A percentile compares a stretch with the other conserved stretches of the same genome.
Evolutionary conservation across 1,284 basidiomycete genomes (phyloP).

Genomic region (Ceratobasidium papillatum): DNA sequence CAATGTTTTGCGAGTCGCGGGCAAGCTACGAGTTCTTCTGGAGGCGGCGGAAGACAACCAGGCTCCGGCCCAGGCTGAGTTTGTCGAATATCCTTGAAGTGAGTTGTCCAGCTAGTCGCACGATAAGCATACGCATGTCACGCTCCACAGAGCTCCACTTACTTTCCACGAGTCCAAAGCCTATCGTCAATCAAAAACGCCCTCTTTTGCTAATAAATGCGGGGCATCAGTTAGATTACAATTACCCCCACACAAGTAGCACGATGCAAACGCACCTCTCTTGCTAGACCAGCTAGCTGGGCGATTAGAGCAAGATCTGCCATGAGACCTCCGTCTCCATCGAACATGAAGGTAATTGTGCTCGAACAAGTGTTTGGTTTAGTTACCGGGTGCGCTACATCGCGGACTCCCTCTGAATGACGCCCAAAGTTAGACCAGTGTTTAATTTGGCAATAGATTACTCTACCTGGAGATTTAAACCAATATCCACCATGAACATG

Average conservation of each 20-base stretch:
- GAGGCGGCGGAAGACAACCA: constrained; percentile 66
- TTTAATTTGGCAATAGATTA: constrained; percentile 45
- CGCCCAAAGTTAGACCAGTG: neutral
- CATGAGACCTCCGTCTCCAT: constrained; percentile 67
- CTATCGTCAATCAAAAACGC: constrained; percentile 66
- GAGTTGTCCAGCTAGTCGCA: constrained; percentile 65
- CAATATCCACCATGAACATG: constrained; percentile 63
- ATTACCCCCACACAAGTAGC: constrained; percentile 1
- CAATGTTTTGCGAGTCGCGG: constrained; percentile 71
- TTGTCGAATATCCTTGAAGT: constrained; percentile 65
- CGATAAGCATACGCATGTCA: constrained; percentile 16
- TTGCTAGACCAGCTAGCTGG: constrained; percentile 69
- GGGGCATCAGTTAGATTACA: constrained; percentile 23
- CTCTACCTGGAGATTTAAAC: constrained; percentile 47
- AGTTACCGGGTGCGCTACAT: constrained; percentile 59
- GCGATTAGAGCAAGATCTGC: constrained; percentile 72
- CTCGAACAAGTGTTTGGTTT: constrained; percentile 59
- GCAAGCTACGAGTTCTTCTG: constrained; percentile 76
- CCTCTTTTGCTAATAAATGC: constrained; percentile 55
- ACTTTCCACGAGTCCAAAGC: constrained; percentile 76
- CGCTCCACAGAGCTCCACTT: constrained; percentile 46
- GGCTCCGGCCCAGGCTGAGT: constrained; percentile 72
- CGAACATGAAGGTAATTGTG: constrained; percentile 74
- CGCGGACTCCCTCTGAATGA: constrained; percentile 51
- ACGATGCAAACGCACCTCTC: constrained; percentile 59